Evolutionary conservation across 495 filamentous ascomycete species (phyloP), one percentile per base, ranked within the genome.

Genomic region (Pseudotulostoma volvatum): DNA sequence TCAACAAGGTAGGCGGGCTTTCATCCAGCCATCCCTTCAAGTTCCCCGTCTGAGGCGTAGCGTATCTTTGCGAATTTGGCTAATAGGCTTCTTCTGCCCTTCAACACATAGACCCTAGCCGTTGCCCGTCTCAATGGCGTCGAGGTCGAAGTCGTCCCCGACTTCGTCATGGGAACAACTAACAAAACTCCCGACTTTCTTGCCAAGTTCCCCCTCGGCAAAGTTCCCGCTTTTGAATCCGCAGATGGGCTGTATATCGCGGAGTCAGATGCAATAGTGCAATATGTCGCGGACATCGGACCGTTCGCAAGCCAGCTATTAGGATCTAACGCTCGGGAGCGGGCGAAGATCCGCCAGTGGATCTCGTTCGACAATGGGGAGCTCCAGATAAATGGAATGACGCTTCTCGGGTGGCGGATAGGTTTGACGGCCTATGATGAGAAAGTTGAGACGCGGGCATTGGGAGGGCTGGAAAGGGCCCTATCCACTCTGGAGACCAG

Each of bases 151-250:
- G 16, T 57, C 18, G 47, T 32, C 21, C 56, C 60, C 11, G 54
- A 50, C 37, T 76, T 71, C 54, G 39, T 39, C 35, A 50, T 61
- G 43, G 46, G 51, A 44, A 53, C 59, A 16, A 68, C 60, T 49
- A 76, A 74, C 58, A 44, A 43, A 11, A 55, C 57, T 11, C 60
- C 65, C 4, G 64, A 66, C 1, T 76, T 65, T 59, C 53, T 71
- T 17, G 44, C 68, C 59, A 78, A 77, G 48, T 78, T 76, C 57
- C 72, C 73, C 11, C 39, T 68, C 16, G 74, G 73, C 52, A 76
- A 76, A 41, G 66, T 74, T 14, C 74, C 74, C 30, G 64, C 63
- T 34, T 69, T 76, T 50, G 65, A 70, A 44, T 57, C 51, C 35
- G 54, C 68, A 37, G 68, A 74, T 44, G 73, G 71, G 33, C 56